These are phyloP conservation scores for Tetrahymena malaccensis DNA, from an alignment of 73 alveolate genomes.

Conservation along the genomic window DNA sequence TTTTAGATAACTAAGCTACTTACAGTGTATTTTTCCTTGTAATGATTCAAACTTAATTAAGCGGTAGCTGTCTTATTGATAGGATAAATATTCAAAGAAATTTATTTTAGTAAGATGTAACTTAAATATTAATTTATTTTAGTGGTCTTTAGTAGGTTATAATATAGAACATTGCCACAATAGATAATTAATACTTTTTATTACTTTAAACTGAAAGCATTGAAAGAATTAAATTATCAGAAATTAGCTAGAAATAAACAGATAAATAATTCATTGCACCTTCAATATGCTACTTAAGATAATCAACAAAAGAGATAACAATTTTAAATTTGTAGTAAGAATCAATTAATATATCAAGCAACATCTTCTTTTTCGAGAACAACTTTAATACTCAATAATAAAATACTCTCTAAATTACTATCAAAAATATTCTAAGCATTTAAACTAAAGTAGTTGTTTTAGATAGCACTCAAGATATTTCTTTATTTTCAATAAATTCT, in stretches of 20 bases:
- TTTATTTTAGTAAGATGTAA: not conserved
- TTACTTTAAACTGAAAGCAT: not conserved
- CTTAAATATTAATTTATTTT: not conserved
- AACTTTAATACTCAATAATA: not conserved
- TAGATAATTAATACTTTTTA: not conserved
- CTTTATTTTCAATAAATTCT: not conserved
- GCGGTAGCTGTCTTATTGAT: not conserved
- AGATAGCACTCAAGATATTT: not conserved
- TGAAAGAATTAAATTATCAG: not conserved
- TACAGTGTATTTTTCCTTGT: not conserved
- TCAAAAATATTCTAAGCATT: not conserved
- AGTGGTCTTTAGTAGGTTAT: not conserved
- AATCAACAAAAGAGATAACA: not conserved
- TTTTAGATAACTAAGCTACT: not conserved
- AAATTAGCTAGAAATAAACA: not conserved
- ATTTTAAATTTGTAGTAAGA: too few species aligned
- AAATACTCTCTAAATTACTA: not conserved
- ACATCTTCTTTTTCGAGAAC: not conserved
- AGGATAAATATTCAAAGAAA: not conserved
- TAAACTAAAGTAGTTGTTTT: not conserved
- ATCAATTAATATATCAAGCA: not conserved
- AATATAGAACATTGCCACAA: not conserved
- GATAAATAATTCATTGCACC: not conserved
- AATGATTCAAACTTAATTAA: not conserved
- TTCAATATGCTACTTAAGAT: not conserved